Percentiles rank a stretch among this genome's conserved stretches.
phyloP scores from a whole-genome alignment of 805 yeast genomes.

The Teunomyces atbi region DNA sequence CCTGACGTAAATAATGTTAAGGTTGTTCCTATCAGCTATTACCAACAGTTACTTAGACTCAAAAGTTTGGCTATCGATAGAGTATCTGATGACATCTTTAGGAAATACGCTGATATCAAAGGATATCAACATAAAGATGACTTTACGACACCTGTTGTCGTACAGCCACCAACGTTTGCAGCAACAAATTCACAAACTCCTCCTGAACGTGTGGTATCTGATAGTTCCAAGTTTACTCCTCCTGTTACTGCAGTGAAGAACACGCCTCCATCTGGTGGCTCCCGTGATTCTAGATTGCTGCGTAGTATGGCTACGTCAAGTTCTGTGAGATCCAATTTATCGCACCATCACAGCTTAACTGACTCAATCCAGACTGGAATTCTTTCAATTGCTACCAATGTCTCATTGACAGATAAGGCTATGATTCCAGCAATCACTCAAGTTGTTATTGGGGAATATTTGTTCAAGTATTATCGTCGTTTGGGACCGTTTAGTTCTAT shows the following conservation, averaged over 20 bases:
- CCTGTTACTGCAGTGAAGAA: slow-evolving; percentile 13
- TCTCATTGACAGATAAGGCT: slow-evolving; percentile 63
- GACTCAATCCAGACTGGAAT: slow-evolving; percentile 35
- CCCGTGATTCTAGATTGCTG: slow-evolving; percentile 5
- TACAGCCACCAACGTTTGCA: slow-evolving; percentile 16
- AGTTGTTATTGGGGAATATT: slow-evolving; percentile 88
- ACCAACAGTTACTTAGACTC: slow-evolving; percentile 47
- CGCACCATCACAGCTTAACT: slow-evolving; percentile 28
- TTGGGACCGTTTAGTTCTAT: slow-evolving; percentile 72
- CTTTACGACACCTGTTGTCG: slow-evolving; percentile 19
- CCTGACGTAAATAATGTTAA: slow-evolving; percentile 59
- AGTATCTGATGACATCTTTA: slow-evolving; percentile 44
- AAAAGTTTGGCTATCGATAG: slow-evolving; percentile 45
- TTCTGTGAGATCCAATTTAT: slow-evolving; percentile 29
- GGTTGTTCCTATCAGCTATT: slow-evolving; percentile 63
- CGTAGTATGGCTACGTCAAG: slow-evolving; percentile 9
- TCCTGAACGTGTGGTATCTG: slow-evolving; percentile 15
- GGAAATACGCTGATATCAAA: slow-evolving; percentile 46
- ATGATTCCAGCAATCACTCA: slow-evolving; percentile 88
- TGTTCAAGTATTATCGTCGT: slow-evolving; percentile 80
- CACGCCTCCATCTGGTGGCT: slow-evolving; percentile 8
- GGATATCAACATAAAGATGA: slow-evolving; percentile 40
- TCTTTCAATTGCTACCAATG: slow-evolving; percentile 55
- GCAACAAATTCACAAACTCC: slow-evolving; percentile 11
- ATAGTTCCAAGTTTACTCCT: slow-evolving; percentile 17